Percentiles rank a stretch among this genome's conserved stretches.
These are phyloP conservation scores for Fusarium incarnatum DNA, from an alignment of 2,329 filamentous ascomycete species.

Conservation along the genomic window DNA sequence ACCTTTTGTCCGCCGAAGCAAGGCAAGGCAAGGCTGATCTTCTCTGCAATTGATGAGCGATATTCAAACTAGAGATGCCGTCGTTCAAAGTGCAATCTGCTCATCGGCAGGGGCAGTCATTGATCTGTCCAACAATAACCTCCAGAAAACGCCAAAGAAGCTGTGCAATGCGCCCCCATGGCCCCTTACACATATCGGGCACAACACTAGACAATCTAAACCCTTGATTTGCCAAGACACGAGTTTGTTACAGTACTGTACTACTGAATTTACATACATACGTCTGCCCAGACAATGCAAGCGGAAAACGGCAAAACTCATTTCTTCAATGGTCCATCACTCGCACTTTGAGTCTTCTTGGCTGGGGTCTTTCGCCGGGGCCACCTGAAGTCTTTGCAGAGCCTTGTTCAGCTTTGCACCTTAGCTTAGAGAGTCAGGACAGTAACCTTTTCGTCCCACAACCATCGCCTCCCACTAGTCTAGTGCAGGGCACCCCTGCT, in stretches of 20 bases:
- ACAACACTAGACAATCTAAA: background rate
- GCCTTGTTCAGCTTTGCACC: conserved; percentile 22
- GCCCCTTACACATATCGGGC: background rate
- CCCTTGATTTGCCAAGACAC: conserved; percentile 16
- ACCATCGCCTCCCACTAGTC: conserved; percentile 10
- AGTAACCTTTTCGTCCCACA: conserved; percentile 28
- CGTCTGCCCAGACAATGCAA: conserved; percentile 33
- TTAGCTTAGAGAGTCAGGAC: conserved; percentile 15
- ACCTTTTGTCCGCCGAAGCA: conserved; percentile 5
- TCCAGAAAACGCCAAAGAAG: conserved; percentile 23
- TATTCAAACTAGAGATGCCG: conserved; percentile 3
- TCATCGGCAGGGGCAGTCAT: conserved; percentile 17
- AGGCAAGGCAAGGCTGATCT: conserved; percentile 10
- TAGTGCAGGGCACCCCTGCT: conserved; percentile 22
- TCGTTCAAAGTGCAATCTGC: conserved; percentile 16
- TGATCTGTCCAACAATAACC: conserved; percentile 17
- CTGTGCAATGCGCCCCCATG: background rate
- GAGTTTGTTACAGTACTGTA: background rate
- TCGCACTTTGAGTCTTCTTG: conserved; percentile 15
- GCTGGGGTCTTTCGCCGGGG: conserved; percentile 17
- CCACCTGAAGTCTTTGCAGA: conserved; percentile 29
- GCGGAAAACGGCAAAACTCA: conserved; percentile 29
- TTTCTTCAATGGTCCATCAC: conserved; percentile 2
- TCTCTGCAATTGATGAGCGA: background rate
- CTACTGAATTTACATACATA: conserved; percentile 8